Base-by-base conservation (phyloP, 306 rosid species). In the Cicer chorassanicum region DNA sequence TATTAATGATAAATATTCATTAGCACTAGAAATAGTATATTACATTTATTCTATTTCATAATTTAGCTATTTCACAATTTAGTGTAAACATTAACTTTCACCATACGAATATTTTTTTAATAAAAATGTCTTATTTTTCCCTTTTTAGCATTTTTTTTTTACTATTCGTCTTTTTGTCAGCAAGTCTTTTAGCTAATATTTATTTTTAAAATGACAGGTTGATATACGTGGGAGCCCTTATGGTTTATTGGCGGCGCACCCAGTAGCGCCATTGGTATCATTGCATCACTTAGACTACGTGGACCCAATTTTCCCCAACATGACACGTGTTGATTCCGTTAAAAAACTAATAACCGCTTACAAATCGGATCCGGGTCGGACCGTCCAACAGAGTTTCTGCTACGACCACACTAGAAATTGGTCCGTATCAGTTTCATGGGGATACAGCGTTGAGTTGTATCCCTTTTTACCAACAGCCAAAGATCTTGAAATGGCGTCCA, bases 381-480 rank as follows among this genome's bases (percentile, higher is more conserved):
- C 82, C 10, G 13, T 92, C 0, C 96, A 92, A 7, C 87, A 51
- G 0, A 80, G 79, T 2, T 81, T 89, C 51, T 90, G 93, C 24
- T 89, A 92, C 18, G 94, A 92, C 64, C 74, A 60, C 5, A 39
- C 42, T 0, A 79, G 88, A 1, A 92, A 92, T 14, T 90, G 96
- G 96, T 73, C 96, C 0, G 70, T 92, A 0, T 90, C 95, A 4
- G 83, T 90, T 36, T 82, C 96, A 0, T 92, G 96, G 98, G 95
- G 98, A 0, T 90, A 83, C 76, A 79, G 75, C 24, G 80, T 89
- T 4, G 85, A 85, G 82, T n/a, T 92, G n/a, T 86, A 86, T 50
- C 91, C 96, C 1, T 68, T 66, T 11, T 16, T 86, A 0, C 24
- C 48, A 18, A 87, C 82, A 6, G 82, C 90, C 0, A 88, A 86